Conservation (phyloP, 1,284 basidiomycete species). For the Microbotryum scabiosae region DNA sequence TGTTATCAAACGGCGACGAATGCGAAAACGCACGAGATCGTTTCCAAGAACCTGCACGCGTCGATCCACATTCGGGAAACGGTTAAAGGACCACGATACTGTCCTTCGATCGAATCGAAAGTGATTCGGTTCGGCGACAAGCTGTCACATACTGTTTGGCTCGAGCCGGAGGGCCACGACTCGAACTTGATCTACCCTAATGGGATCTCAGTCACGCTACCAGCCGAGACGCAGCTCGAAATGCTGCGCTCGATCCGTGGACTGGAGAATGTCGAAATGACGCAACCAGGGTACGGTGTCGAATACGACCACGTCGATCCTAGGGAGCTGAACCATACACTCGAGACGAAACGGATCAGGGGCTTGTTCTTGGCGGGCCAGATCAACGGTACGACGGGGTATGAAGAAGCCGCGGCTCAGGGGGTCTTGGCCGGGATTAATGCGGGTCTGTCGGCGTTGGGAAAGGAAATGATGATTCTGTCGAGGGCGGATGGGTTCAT, state of each 20-base stretch:
- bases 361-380: constrained; percentile 80
- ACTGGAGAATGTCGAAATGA: constrained; percentile 70
- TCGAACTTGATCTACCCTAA: constrained; percentile 82
- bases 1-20: constrained; percentile 71
- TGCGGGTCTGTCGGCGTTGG: constrained; percentile 61
- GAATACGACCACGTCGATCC: constrained; percentile 90
- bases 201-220: constrained; percentile 75
- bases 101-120: constrained; percentile 81
- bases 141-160: constrained; percentile 65
- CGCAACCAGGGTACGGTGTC: constrained; percentile 78
- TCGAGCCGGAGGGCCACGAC: constrained; percentile 84
- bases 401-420: constrained; percentile 85
- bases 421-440: constrained; percentile 73
- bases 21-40: constrained; percentile 59
- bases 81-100: constrained; percentile 80
- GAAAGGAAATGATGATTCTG: constrained; percentile 54
- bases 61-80: constrained; percentile 80
- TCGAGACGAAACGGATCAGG: constrained; percentile 74
- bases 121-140: constrained; percentile 69
- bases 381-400: constrained; percentile 85
- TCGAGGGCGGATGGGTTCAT: constrained; percentile 72
- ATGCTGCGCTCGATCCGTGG: constrained; percentile 77
- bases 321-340: constrained; percentile 61
- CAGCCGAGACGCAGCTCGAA: constrained; percentile 67
- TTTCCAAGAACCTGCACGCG: constrained; percentile 62